These are phyloP conservation scores for Saturnispora saitoi DNA, from an alignment of 805 yeast genomes.

Conservation along the genomic window DNA sequence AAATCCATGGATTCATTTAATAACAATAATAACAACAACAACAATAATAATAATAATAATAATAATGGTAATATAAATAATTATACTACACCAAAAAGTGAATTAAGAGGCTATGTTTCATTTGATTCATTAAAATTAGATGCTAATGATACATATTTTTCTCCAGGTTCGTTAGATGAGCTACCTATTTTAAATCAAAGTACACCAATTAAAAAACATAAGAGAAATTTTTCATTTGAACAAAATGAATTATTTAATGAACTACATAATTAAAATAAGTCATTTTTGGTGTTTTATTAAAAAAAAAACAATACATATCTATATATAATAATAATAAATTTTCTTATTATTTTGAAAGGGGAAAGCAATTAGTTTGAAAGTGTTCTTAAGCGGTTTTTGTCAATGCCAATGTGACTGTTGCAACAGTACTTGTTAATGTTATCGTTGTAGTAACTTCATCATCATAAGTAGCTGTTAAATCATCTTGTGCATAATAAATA, in stretches of 20 bases:
- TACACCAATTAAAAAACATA: slow-evolving; percentile 10
- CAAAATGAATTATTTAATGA: slow-evolving; percentile 43
- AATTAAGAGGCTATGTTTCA: slow-evolving; percentile 29
- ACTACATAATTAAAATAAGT: slow-evolving; percentile 27
- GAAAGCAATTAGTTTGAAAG: not conserved
- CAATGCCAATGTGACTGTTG: slow-evolving; percentile 26
- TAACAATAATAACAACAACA: not conserved
- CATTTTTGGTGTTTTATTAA: too few relatives aligned
- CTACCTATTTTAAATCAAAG: not conserved
- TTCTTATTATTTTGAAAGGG: not conserved
- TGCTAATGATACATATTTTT: not conserved
- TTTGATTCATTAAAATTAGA: slow-evolving; percentile 30
- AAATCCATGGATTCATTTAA: slow-evolving; percentile 20
- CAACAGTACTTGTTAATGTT: slow-evolving; percentile 28
- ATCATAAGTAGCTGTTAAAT: slow-evolving; percentile 17
- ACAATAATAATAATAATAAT: not conserved
- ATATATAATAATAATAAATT: not conserved
- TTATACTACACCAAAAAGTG: slow-evolving; percentile 7
- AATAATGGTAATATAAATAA: not conserved
- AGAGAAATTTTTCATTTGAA: slow-evolving; percentile 41
- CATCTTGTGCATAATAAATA: slow-evolving; percentile 30
- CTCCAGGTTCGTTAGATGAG: not conserved
- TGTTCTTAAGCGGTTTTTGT: not conserved
- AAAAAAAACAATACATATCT: too few relatives aligned
- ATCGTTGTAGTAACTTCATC: slow-evolving; percentile 25